A percentile compares a stretch with the other conserved stretches of the same genome.
Evolutionary conservation across 768 basidiomycete species (phyloP).

Genomic region (Cubamyces lactineus): DNA sequence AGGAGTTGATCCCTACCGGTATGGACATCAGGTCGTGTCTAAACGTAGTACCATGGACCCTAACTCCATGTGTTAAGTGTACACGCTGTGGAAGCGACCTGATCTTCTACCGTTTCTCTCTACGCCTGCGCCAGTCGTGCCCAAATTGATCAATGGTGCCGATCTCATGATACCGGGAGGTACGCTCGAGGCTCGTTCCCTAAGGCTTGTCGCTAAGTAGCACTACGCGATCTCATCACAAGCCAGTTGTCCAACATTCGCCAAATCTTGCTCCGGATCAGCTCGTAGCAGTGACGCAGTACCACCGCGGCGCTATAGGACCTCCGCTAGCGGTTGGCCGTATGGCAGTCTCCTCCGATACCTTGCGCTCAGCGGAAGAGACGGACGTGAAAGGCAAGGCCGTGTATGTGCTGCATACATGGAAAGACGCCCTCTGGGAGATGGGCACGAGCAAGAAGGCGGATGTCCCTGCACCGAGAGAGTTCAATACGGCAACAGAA

Average conservation of each 20-base stretch:
- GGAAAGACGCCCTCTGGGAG: slow-evolving; percentile 77
- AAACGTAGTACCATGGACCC: too few species aligned
- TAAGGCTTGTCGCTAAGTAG: background rate
- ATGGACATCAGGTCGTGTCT: slow-evolving; percentile 3
- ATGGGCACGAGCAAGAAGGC: slow-evolving; percentile 54
- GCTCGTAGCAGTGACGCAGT: slow-evolving; percentile 66
- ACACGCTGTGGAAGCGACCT: slow-evolving; percentile 78
- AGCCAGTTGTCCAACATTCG: slow-evolving; percentile 63
- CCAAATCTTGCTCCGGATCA: slow-evolving; percentile 47
- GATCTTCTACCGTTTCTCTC: slow-evolving; percentile 70
- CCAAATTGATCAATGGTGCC: slow-evolving; percentile 74
- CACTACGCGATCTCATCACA: slow-evolving; percentile 27
- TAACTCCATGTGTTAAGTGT: slow-evolving; percentile 43
- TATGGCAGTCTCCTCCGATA: slow-evolving; percentile 60
- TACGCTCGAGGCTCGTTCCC: slow-evolving; percentile 36
- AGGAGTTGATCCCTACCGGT: slow-evolving; percentile 75
- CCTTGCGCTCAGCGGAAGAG: slow-evolving; percentile 40
- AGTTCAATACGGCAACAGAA: slow-evolving; percentile 29
- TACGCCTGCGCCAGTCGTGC: slow-evolving; percentile 72
- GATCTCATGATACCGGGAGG: slow-evolving; percentile 91
- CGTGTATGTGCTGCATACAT: slow-evolving; percentile 70
- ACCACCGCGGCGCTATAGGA: slow-evolving; percentile 42
- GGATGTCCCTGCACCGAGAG: slow-evolving; percentile 52
- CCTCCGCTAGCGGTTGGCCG: slow-evolving; percentile 77
- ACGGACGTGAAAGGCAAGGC: slow-evolving; percentile 76